Conservation (phyloP, 305 asterid species). For the Coffea humblotiana region DNA sequence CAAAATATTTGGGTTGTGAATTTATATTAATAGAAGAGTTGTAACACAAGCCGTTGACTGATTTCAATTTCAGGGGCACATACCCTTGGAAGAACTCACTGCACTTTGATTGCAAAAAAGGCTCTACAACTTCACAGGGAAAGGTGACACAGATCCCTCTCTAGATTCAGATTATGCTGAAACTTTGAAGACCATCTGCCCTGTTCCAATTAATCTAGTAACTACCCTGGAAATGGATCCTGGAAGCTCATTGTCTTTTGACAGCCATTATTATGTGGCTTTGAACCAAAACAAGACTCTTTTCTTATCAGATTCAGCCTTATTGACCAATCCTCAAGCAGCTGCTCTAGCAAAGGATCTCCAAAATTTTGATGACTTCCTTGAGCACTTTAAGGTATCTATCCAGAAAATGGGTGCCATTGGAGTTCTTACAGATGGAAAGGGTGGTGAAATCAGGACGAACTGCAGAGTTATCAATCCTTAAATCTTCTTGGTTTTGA, state of each 20-base stretch:
- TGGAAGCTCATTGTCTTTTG: constrained; percentile 9
- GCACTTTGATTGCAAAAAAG: constrained; percentile 28
- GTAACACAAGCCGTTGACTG: neutral
- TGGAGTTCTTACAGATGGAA: constrained; percentile 22
- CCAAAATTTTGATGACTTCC: constrained; percentile 14
- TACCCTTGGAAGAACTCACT: constrained; percentile 36
- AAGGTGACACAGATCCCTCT: constrained; percentile 11
- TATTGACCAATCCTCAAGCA: constrained; percentile 25
- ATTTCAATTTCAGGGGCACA: constrained; percentile 33
- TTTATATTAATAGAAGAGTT: too few relatives aligned
- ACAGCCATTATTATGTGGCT: constrained; percentile 3
- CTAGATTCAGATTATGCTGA: constrained; percentile 13
- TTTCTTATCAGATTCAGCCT: constrained; percentile 21
- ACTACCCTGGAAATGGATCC: constrained; percentile 14
- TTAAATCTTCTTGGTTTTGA: neutral
- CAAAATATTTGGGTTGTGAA: too few relatives aligned
- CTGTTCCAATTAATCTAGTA: neutral
- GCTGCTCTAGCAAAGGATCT: constrained; percentile 15
- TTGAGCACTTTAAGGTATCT: constrained; percentile 23
- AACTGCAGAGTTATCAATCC: constrained; percentile 29
- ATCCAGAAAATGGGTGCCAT: constrained; percentile 34
- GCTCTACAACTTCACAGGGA: constrained; percentile 39
- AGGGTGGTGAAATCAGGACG: constrained; percentile 28
- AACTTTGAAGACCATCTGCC: constrained; percentile 11
- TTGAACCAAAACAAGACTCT: neutral